phyloP scores from a whole-genome alignment of 164 flowering plant species.

The Berberis vulgaris region DNA sequence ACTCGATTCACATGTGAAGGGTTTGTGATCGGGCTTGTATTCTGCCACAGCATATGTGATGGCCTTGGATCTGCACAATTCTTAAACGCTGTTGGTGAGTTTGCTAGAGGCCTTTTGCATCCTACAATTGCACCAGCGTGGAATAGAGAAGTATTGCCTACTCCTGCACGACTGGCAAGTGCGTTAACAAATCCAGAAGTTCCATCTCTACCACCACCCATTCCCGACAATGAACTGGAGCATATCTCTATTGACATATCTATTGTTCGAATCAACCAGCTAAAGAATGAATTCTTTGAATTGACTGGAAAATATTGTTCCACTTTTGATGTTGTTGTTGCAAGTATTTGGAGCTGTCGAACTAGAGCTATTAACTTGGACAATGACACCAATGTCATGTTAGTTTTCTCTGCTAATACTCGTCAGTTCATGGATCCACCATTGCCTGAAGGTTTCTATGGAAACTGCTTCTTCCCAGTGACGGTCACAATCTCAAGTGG shows the following conservation, averaged over 20 bases:
- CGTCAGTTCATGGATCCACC: conserved; percentile 42
- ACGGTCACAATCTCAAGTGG: conserved; percentile 21
- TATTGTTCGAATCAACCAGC: background rate
- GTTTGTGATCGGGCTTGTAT: background rate
- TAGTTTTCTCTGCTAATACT: conserved; percentile 57
- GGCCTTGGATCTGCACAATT: background rate
- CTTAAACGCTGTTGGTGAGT: background rate
- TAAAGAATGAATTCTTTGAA: conserved; percentile 15
- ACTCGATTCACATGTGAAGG: background rate
- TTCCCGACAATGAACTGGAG: background rate
- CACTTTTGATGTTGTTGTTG: conserved; percentile 49
- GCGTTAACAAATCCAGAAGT: background rate
- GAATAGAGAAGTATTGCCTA: background rate
- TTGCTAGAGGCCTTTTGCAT: background rate
- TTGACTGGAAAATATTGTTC: conserved; percentile 41
- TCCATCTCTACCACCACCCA: background rate
- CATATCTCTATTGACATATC: background rate
- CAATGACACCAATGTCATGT: conserved; percentile 19
- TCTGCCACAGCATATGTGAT: background rate
- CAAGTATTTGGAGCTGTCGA: conserved; percentile 39
- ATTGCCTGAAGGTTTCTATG: conserved; percentile 53
- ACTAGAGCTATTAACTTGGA: conserved; percentile 26
- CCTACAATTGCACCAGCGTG: background rate
- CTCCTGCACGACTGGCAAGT: background rate
- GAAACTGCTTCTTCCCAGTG: conserved; percentile 69